Base-by-base conservation (phyloP, 345 rosid genomes). In the Pistacia atlantica region DNA sequence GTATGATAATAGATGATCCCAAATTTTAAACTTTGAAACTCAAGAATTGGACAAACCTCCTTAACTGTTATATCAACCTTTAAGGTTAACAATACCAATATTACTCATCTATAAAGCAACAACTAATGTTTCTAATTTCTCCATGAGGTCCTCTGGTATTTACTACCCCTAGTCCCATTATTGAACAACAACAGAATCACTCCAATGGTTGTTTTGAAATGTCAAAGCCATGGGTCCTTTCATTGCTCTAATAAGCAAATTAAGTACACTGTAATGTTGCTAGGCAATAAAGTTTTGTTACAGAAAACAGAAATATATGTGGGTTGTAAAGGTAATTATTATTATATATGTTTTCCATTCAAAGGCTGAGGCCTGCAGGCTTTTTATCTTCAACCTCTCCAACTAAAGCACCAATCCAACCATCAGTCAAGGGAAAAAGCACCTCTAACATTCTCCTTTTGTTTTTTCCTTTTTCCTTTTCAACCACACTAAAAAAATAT, bases 351-450 rank as follows among this genome's bases (percentile, higher is more conserved):
- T 65, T 67, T 67, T 11, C 18, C 71, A 46, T 25, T 49, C 35
- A 22, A 10, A 25, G 55, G 56, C 56, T 9, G 73, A 52, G 61
- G 55, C 17, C 52, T 58, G 17, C 59, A 13, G 8, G n/a, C 11
- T 31, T 68, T 48, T 68, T 48, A 55, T 70, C 73, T 54, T 55
- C 58, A 57, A 54, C 73, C 16, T 56, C 73, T 33, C 73, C 73
- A 70, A 70, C 31, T 55, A 35, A 70, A 10, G 51, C 11, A 8
- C 31, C 25, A 51, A 25, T 6, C 20, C 2, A 54, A 55, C 48
- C 63, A 17, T 12, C 49, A 18, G 18, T 52, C 45, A 69, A 28
- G 46, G 14, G 4, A 8, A 18, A 55, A 70, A 69, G 45, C 45
- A 48, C 8, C 46, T 20, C 10, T 25, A 33, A 20, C 46, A 3